Percentiles rank a stretch among this genome's conserved stretches.
phyloP scores from a whole-genome alignment of 2,329 filamentous ascomycete genomes.

The Paecilomyces fulvus region DNA sequence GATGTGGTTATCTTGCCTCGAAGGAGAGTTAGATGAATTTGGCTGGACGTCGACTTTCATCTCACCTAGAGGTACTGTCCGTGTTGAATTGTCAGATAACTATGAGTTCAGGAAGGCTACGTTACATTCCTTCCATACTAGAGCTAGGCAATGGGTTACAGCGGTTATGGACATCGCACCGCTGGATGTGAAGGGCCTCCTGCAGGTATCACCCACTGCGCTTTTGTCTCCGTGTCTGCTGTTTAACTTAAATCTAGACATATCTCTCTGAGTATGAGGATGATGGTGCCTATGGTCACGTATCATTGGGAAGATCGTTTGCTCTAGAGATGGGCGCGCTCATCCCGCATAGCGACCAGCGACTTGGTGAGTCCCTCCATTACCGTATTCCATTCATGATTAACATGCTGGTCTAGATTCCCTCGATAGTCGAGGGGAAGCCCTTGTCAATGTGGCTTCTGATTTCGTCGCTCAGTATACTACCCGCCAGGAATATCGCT shows the following conservation, averaged over 20 bases:
- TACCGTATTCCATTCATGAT: not conserved
- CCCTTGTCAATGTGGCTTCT: conserved; percentile 80
- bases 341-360: conserved; percentile 78
- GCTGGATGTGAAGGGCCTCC: conserved; percentile 83
- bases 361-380: conserved; percentile 46
- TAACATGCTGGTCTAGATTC: conserved; percentile 37
- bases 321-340: conserved; percentile 84
- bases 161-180: conserved; percentile 76
- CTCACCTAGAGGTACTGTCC: conserved; percentile 68
- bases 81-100: conserved; percentile 87
- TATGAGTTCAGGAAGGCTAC: conserved; percentile 74
- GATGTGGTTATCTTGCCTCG: conserved; percentile 91
- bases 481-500: conserved; percentile 89
- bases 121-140: conserved; percentile 65
- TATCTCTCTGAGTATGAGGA: conserved; percentile 94
- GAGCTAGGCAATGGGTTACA: conserved; percentile 72
- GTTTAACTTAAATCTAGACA: conserved; percentile 46
- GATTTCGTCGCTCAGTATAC: conserved; percentile 97
- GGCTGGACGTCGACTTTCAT: conserved; percentile 74
- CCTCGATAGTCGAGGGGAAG: conserved; percentile 65
- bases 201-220: conserved; percentile 44
- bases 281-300: conserved; percentile 80
- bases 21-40: conserved; percentile 90
- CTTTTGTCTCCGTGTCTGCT: not conserved
- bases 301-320: conserved; percentile 88